Evolutionary conservation across 495 filamentous ascomycete genomes (phyloP).

Genomic region (Trichoderma erinaceum): DNA sequence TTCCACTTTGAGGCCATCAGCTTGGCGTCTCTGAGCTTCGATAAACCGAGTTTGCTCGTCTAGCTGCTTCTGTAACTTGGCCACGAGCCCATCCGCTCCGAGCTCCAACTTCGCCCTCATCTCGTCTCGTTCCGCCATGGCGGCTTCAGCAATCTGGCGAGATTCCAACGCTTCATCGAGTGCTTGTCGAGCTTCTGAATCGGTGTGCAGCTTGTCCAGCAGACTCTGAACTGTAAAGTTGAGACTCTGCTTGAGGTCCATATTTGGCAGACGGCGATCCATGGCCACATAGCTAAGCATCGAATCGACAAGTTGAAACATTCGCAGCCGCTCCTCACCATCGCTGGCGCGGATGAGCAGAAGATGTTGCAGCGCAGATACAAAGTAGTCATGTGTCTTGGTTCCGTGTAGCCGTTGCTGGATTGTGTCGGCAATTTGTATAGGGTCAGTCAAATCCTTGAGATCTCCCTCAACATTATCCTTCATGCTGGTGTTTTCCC

Average conservation of each 20-base stretch:
- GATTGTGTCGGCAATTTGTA: slow-evolving; percentile 91
- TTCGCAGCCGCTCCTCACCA: slow-evolving; percentile 82
- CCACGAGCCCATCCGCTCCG: slow-evolving; percentile 88
- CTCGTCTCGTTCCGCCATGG: slow-evolving; percentile 93
- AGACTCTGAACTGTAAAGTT: slow-evolving; percentile 96
- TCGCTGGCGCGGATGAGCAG: slow-evolving; percentile 90
- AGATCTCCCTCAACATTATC: slow-evolving; percentile 85
- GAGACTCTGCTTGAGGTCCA: slow-evolving; percentile 94
- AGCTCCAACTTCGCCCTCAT: slow-evolving; percentile 88
- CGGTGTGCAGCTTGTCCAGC: slow-evolving; percentile 91
- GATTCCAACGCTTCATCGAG: slow-evolving; percentile 85
- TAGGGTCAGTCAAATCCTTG: slow-evolving; percentile 89
- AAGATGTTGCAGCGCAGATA: slow-evolving; percentile 91
- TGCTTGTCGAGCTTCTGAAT: slow-evolving; percentile 85
- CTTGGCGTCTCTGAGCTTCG: slow-evolving; percentile 78
- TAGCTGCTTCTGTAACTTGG: slow-evolving; percentile 85
- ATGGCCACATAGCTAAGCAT: slow-evolving; percentile 99
- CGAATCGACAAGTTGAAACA: slow-evolving; percentile 96
- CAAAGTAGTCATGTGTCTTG: slow-evolving; percentile 88
- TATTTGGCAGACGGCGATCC: slow-evolving; percentile 91
- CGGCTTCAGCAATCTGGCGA: slow-evolving; percentile 87
- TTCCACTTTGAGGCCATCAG: slow-evolving; percentile 80
- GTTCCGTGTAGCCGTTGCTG: slow-evolving; percentile 77
- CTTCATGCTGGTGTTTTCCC: slow-evolving; percentile 82
- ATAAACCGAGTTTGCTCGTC: slow-evolving; percentile 89